Base-by-base conservation (phyloP, 768 basidiomycete species). In the Krasilnikovozyma curviuscula region DNA sequence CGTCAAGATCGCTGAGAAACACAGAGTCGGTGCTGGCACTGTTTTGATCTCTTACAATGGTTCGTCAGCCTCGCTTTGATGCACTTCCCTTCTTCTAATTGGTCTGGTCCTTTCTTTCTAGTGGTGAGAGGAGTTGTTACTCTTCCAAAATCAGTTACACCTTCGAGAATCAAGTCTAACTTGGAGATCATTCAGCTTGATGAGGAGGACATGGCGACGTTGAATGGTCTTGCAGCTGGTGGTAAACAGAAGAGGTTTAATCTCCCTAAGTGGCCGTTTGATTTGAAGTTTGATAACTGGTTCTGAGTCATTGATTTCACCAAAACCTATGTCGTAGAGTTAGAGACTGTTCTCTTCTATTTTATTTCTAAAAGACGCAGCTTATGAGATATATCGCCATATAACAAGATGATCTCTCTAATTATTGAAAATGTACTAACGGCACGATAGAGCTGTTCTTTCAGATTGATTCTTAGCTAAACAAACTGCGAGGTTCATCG, bases 81-180 rank as follows among this genome's bases (percentile, higher is more conserved):
- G n/a, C n/a, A n/a, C n/a, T n/a, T 18, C 78, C 75, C 46, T 62
- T 83, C 48, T 69, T 83, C 47, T 66, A 81, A 38, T 55, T 46
- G 37, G 35, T 49, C 31, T 37, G 24, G 44, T 33, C 42, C 28
- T 37, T 12, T 39, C 29, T 7, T 23, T 27, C 43, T 18, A 52
- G 6, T 6, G 18, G 18, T 38, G 32, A 55, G 9, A 57, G 74
- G 70, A 33, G 68, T 76, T 34, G 70, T 81, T 31, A 81, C 81
- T 27, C 67, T 84, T 33, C 70, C 81, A 18, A 85, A 85, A 67
- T 80, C 77, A 4, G 81, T 83, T 33, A 82, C 76, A 6, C 68
- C 72, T 47, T 63, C 69, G 46, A 13, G 73, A 9, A 52, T 53
- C 31, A 40, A 44, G 14, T 44, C 49, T 10, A 56, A 58, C 48